A percentile compares a stretch with the other conserved stretches of the same genome.
Evolutionary conservation across 768 basidiomycete genomes (phyloP).

Genomic region (Phylloporus sp.): DNA sequence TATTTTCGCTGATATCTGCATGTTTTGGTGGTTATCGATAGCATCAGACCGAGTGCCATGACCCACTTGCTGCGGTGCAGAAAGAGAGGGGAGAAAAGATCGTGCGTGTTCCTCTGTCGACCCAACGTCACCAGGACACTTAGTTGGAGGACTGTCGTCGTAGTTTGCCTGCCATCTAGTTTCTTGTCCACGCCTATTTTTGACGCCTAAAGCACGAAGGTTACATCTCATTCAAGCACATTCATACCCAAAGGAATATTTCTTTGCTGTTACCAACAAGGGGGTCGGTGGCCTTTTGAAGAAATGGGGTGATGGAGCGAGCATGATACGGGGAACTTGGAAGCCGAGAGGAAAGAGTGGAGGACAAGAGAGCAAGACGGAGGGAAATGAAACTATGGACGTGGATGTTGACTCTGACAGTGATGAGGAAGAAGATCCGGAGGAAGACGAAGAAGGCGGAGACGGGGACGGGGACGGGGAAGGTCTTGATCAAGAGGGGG

Average conservation of each 20-base stretch:
- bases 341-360: constrained; percentile 38
- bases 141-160: not conserved
- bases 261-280: constrained; percentile 88
- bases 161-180: constrained; percentile 78
- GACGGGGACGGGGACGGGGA: constrained; percentile 14
- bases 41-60: constrained; percentile 87
- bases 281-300: constrained; percentile 77
- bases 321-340: constrained; percentile 72
- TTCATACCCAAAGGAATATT: constrained; percentile 83
- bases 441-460: constrained; percentile 11
- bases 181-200: constrained; percentile 55
- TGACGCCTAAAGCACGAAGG: constrained; percentile 68
- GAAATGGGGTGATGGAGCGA: constrained; percentile 81
- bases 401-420: constrained; percentile 18
- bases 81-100: constrained; percentile 84
- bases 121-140: constrained; percentile 1
- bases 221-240: constrained; percentile 80
- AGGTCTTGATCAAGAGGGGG: constrained; percentile 19
- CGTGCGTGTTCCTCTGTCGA: constrained; percentile 36
- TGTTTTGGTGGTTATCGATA: constrained; percentile 23
- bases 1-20: not conserved
- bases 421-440: constrained; percentile 8
- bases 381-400: constrained; percentile 20
- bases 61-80: constrained; percentile 71
- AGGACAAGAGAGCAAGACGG: constrained; percentile 9